Evolutionary conservation across 306 rosid genomes (phyloP).

Genomic region (Rosa multiflora): DNA sequence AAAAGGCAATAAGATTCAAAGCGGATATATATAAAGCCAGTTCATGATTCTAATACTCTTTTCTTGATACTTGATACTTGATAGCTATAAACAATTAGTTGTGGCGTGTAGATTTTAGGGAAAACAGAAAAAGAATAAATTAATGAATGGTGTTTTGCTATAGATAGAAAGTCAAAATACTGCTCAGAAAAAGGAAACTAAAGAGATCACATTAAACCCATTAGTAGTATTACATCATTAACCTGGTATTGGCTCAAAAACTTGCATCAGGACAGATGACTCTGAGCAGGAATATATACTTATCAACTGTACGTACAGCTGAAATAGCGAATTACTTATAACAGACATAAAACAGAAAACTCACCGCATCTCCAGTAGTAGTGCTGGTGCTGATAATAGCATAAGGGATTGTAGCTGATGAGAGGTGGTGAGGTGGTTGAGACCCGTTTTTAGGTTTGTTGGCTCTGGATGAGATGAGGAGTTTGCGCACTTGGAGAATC

Average conservation of each 20-base stretch:
- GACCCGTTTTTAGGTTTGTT: not conserved
- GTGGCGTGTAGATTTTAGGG: not conserved
- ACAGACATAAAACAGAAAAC: not conserved
- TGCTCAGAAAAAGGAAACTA: not conserved
- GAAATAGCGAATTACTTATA: not conserved
- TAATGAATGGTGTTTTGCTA: not conserved
- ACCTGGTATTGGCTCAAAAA: not conserved
- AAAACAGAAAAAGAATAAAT: not conserved
- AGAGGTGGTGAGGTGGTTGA: not conserved
- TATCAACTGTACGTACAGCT: too few species aligned
- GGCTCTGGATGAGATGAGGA: conserved; percentile 2
- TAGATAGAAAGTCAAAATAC: not conserved
- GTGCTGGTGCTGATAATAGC: not conserved
- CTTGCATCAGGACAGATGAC: not conserved
- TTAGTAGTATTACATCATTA: not conserved
- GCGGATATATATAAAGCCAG: not conserved
- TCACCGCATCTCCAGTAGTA: not conserved
- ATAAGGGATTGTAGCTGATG: not conserved
- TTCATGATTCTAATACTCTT: not conserved
- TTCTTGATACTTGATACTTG: not conserved
- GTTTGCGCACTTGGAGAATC: not conserved
- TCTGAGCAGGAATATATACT: not conserved
- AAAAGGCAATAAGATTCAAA: not conserved
- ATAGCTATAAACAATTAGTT: not conserved
- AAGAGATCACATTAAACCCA: not conserved